These are phyloP conservation scores for Senna tora DNA, from an alignment of 306 rosid genomes.

Conservation along the genomic window DNA sequence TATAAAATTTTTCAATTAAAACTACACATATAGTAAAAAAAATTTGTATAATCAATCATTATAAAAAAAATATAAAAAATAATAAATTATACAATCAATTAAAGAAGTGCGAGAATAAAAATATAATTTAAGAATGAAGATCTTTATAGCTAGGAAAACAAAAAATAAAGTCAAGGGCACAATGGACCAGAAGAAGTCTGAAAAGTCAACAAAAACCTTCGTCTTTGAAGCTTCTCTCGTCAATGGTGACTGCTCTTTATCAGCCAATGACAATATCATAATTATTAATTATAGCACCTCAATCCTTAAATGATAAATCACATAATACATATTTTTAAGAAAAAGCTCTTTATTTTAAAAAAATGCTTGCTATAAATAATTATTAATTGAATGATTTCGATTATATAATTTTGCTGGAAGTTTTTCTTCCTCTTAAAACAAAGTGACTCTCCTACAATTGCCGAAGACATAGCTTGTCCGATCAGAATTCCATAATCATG, in stretches of 20 bases:
- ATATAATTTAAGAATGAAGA: no score
- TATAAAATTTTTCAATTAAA: no score
- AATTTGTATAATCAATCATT: no score
- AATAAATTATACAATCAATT: no score
- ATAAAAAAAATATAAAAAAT: no score
- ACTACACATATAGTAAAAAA: no score
- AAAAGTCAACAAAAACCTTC: constrained; percentile 38
- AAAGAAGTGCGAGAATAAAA: no score
- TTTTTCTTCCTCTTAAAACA: constrained; percentile 2
- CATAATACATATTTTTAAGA: no score
- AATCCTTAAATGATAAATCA: background rate
- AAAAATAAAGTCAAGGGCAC: no score
- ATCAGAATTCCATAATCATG: constrained; percentile 49
- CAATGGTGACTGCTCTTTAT: constrained; percentile 20
- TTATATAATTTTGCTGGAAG: constrained; percentile 5
- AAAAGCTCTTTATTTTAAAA: no score
- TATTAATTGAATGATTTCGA: constrained; percentile 7
- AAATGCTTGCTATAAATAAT: background rate
- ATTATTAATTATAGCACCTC: background rate
- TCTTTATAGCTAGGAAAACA: no score
- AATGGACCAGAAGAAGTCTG: background rate
- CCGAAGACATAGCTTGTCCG: constrained; percentile 6
- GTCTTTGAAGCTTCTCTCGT: background rate
- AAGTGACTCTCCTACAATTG: background rate
- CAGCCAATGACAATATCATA: background rate